Evolutionary conservation across 2,329 filamentous ascomycete genomes (phyloP).

Genomic region (Ceratocystis colombiana): DNA sequence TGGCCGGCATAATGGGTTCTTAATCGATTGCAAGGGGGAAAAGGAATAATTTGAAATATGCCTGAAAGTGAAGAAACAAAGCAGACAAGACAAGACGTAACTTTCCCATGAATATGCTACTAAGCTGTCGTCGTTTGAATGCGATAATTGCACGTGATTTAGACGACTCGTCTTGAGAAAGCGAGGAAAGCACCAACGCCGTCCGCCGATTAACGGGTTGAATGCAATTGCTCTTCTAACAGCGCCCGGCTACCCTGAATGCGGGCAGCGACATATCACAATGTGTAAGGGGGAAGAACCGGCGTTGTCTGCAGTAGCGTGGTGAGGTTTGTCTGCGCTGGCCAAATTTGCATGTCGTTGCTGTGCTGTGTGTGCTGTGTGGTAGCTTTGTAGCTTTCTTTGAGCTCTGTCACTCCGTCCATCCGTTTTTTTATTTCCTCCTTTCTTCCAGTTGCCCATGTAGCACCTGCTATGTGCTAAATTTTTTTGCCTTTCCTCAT

Average conservation of each 20-base stretch:
- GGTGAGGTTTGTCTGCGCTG: background rate
- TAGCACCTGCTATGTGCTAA: too few relatives aligned
- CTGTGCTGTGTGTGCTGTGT: too few relatives aligned
- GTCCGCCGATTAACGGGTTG: background rate
- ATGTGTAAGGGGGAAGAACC: background rate
- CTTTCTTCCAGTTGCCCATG: conserved; percentile 8
- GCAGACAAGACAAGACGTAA: background rate
- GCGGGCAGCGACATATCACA: background rate
- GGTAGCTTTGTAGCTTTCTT: too few relatives aligned
- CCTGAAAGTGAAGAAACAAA: background rate
- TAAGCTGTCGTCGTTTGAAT: background rate
- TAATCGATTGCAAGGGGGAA: background rate
- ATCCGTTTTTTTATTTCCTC: conserved; percentile 14
- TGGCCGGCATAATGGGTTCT: background rate
- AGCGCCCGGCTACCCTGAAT: background rate
- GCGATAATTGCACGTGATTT: conserved; percentile 12
- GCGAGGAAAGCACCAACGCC: background rate
- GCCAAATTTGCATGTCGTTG: conserved; percentile 2
- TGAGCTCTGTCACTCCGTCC: too few relatives aligned
- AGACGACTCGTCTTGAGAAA: background rate
- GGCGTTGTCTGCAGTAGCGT: background rate
- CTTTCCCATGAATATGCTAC: background rate
- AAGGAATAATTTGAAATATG: background rate
- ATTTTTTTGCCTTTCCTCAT: conserved; percentile 7
- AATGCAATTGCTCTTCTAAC: background rate